These are phyloP conservation scores for Chaetomium sp. DNA, from an alignment of 2,329 filamentous ascomycete species.

Conservation along the genomic window DNA sequence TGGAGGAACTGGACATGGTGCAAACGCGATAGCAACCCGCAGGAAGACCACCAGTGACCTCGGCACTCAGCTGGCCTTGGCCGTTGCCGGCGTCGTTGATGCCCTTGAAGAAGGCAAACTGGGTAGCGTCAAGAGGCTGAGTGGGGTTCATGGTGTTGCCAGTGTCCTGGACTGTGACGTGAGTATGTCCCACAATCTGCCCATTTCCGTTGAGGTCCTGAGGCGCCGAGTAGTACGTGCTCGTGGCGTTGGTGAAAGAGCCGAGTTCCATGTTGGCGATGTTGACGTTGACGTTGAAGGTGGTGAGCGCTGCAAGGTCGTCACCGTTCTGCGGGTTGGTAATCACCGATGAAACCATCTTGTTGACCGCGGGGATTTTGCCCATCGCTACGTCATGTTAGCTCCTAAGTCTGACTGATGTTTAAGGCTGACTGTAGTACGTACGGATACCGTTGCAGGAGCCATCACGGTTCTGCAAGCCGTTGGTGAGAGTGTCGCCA, in stretches of 20 bases:
- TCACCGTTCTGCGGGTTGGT: slow-evolving; percentile 46
- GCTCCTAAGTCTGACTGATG: slow-evolving; percentile 2
- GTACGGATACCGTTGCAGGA: slow-evolving; percentile 60
- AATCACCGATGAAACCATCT: slow-evolving; percentile 54
- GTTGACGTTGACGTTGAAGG: slow-evolving; percentile 47
- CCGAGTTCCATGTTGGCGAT: slow-evolving; percentile 49
- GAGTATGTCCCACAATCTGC: slow-evolving; percentile 54
- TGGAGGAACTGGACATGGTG: slow-evolving; percentile 56
- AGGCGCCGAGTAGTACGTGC: slow-evolving; percentile 56
- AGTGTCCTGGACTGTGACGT: slow-evolving; percentile 52
- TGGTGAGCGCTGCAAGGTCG: slow-evolving; percentile 38
- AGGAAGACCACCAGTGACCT: slow-evolving; percentile 52
- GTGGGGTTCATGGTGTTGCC: slow-evolving; percentile 45
- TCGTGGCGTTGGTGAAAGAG: slow-evolving; percentile 54
- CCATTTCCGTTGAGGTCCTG: slow-evolving; percentile 46
- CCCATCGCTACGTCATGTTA: slow-evolving; percentile 45
- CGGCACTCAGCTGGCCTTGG: slow-evolving; percentile 45
- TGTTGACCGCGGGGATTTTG: slow-evolving; percentile 47
- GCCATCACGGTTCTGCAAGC: slow-evolving; percentile 49
- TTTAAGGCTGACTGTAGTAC: slow-evolving; percentile 23
- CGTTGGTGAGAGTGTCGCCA: slow-evolving; percentile 53
- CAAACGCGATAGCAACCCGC: slow-evolving; percentile 59
- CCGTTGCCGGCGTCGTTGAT: slow-evolving; percentile 57
- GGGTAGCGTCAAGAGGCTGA: slow-evolving; percentile 44
- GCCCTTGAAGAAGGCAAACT: slow-evolving; percentile 60